Percentiles rank a stretch among this genome's conserved stretches.
These are phyloP conservation scores for Xylaria longipes DNA, from an alignment of 495 filamentous ascomycete genomes.

Conservation along the genomic window DNA sequence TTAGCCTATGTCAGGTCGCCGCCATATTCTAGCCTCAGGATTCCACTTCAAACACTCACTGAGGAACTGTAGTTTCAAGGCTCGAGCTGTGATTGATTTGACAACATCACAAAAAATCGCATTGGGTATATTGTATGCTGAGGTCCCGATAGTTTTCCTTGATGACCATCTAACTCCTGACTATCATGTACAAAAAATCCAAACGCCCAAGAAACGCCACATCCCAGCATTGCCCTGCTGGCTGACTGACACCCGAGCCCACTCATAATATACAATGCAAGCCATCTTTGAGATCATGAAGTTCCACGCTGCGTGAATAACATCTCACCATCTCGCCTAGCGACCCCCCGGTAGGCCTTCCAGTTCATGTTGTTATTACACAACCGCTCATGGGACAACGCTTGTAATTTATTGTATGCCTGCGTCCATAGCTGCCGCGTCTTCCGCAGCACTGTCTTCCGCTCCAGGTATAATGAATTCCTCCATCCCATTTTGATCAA, in stretches of 20 bases:
- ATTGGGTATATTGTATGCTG: constrained; percentile 31
- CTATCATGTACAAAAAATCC: constrained; percentile 19
- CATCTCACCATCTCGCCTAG: neutral
- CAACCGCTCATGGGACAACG: neutral
- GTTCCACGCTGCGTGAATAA: neutral
- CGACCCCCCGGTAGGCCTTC: neutral
- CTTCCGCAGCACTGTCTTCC: constrained; percentile 33
- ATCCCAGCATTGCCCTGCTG: constrained; percentile 2
- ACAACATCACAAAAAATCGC: constrained; percentile 28
- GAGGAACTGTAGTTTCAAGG: neutral
- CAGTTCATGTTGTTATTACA: neutral
- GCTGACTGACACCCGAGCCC: neutral
- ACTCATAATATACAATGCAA: constrained; percentile 29
- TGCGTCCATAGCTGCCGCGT: constrained; percentile 27
- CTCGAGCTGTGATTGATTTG: neutral
- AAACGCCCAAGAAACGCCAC: constrained; percentile 1
- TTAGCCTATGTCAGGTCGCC: neutral
- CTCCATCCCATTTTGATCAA: constrained; percentile 70
- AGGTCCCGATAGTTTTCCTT: constrained; percentile 27
- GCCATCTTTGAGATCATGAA: constrained; percentile 16
- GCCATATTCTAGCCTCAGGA: neutral
- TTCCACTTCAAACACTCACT: neutral
- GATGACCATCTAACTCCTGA: constrained; percentile 28
- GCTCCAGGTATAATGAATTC: constrained; percentile 78
- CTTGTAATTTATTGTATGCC: constrained; percentile 16